Conservation (phyloP, 1,284 basidiomycete species). For the Ceratobasidium sp. region DNA sequence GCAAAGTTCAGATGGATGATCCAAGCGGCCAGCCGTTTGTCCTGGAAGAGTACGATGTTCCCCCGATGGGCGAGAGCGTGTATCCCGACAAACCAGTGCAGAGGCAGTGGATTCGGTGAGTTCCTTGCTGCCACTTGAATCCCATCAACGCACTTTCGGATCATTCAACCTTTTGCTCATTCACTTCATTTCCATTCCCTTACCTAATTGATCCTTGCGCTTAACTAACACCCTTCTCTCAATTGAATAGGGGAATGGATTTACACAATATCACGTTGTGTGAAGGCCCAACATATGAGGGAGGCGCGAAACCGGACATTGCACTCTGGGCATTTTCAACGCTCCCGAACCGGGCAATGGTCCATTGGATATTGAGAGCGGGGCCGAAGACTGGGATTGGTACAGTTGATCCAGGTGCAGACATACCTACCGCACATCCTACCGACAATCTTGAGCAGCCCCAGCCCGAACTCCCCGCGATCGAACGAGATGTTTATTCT, state of each 20-base stretch:
- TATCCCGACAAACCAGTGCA: neutral
- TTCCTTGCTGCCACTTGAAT: neutral
- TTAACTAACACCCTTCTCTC: neutral
- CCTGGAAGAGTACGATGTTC: constrained; percentile 11
- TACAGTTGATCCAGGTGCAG: neutral
- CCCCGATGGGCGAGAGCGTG: constrained; percentile 14
- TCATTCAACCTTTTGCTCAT: too few species aligned
- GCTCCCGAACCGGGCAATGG: neutral
- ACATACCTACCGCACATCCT: neutral
- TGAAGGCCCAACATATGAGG: constrained; percentile 18
- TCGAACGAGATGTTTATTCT: constrained; percentile 8
- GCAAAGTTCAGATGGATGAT: constrained; percentile 1
- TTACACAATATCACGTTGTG: neutral
- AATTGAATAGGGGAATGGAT: constrained; percentile 1
- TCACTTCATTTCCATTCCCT: too few species aligned
- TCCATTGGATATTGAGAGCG: constrained; percentile 20
- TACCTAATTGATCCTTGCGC: too few species aligned
- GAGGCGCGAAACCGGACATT: neutral
- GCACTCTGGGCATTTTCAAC: constrained; percentile 22
- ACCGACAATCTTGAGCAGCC: neutral
- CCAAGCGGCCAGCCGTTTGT: neutral
- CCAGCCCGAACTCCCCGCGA: neutral
- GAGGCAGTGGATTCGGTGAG: constrained; percentile 35
- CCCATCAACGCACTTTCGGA: too few species aligned
- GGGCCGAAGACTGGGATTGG: neutral